These are phyloP conservation scores for Solanum tacnaense DNA, from an alignment of 257 asterid genomes.

Conservation along the genomic window DNA sequence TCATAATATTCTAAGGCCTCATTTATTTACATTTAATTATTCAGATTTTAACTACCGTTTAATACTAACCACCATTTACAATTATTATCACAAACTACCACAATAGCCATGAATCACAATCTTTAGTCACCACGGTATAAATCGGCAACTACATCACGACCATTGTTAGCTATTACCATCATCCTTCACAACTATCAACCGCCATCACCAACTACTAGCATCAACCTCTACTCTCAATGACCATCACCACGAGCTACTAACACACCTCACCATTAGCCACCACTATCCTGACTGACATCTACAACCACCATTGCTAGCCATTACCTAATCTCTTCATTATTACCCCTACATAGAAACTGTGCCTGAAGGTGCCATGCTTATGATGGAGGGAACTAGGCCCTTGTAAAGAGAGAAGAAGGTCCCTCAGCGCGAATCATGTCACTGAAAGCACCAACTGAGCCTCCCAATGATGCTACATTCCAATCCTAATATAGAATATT, in stretches of 20 bases:
- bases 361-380: constrained; percentile 96
- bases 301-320: constrained; percentile 21
- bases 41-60: too few relatives aligned
- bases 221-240: neutral
- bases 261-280: neutral
- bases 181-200: neutral
- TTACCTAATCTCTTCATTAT: neutral
- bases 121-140: neutral
- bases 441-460: constrained; percentile 60
- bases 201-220: neutral
- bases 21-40: neutral
- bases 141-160: neutral
- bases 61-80: neutral
- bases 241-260: neutral
- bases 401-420: constrained; percentile 69
- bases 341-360: constrained; percentile 56
- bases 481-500: constrained; percentile 63
- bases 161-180: neutral
- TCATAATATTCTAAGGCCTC: neutral
- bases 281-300: neutral
- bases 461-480: constrained; percentile 91
- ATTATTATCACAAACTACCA: neutral
- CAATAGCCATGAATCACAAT: neutral
- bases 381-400: constrained; percentile 80
- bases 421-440: constrained; percentile 81